Evolutionary conservation across 495 filamentous ascomycete genomes (phyloP).

Genomic region (Aspergillus bridgeri): DNA sequence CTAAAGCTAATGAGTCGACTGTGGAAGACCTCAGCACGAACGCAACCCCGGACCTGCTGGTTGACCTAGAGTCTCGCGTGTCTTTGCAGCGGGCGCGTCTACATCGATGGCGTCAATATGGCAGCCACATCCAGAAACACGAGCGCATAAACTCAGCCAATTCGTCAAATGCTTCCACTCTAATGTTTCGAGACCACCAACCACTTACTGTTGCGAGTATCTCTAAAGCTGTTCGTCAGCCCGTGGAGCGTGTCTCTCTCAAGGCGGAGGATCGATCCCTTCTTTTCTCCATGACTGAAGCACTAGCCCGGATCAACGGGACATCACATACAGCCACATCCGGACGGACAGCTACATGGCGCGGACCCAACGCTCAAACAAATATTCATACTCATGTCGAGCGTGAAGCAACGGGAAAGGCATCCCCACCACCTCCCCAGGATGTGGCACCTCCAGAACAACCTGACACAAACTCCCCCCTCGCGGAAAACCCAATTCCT

Average conservation of each 20-base stretch:
- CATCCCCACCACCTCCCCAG: not conserved
- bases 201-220: conserved; percentile 41
- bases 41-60: conserved; percentile 37
- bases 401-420: not conserved
- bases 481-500: not conserved
- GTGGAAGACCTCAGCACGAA: conserved; percentile 47
- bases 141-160: conserved; percentile 12
- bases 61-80: conserved; percentile 61
- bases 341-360: not conserved
- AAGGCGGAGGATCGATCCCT: conserved; percentile 49
- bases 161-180: conserved; percentile 17
- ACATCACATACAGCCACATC: conserved; percentile 13
- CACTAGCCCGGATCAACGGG: conserved; percentile 52
- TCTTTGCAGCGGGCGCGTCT: conserved; percentile 60
- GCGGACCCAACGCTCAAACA: not conserved
- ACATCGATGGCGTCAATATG: conserved; percentile 69
- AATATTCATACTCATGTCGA: not conserved
- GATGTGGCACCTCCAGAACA: not conserved
- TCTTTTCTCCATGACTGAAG: conserved; percentile 54
- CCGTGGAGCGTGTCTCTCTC: conserved; percentile 35
- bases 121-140: conserved; percentile 32
- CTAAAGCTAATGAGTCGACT: conserved; percentile 52
- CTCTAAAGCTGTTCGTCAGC: conserved; percentile 36
- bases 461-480: not conserved
- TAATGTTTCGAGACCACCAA: conserved; percentile 38